These are phyloP conservation scores for Magnaporthiopsis incrustans DNA, from an alignment of 2,329 filamentous ascomycete species.

Conservation along the genomic window DNA sequence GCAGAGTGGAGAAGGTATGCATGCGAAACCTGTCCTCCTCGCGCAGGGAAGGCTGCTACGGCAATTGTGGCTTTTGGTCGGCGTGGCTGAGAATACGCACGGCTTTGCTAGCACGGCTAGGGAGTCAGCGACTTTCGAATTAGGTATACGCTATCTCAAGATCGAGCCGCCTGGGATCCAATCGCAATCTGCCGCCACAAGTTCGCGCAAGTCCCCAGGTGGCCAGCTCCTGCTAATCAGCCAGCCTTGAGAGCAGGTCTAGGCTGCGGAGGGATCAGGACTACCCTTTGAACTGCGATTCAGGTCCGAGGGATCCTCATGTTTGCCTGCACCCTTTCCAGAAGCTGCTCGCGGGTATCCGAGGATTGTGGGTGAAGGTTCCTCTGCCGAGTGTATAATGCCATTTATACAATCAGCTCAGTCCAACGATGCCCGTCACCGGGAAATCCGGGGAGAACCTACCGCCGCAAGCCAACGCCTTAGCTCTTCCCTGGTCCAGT, in stretches of 20 bases:
- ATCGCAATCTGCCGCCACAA: neutral
- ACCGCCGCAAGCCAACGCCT: conserved; percentile 74
- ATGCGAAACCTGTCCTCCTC: conserved; percentile 6
- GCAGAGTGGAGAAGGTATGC: neutral
- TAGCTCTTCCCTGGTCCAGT: conserved; percentile 76
- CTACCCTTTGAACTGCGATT: conserved; percentile 7
- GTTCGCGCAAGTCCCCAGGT: too few relatives aligned
- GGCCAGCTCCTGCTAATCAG: neutral
- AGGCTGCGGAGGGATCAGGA: neutral
- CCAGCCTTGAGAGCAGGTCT: neutral
- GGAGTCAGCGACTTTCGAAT: neutral
- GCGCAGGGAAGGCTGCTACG: neutral
- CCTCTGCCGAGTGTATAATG: conserved; percentile 24
- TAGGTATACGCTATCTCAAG: too few relatives aligned
- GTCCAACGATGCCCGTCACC: neutral
- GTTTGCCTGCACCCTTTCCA: conserved; percentile 38
- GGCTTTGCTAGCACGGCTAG: too few relatives aligned
- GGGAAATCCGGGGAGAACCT: conserved; percentile 27
- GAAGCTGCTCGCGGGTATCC: conserved; percentile 36
- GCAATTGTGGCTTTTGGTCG: neutral
- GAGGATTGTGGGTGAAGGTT: conserved; percentile 35
- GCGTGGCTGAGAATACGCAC: neutral
- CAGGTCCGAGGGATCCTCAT: conserved; percentile 31
- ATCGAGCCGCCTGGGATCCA: too few relatives aligned
- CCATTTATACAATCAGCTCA: conserved; percentile 5